These are phyloP conservation scores for Lactarius hatsudake DNA, from an alignment of 768 basidiomycete genomes.

Conservation along the genomic window DNA sequence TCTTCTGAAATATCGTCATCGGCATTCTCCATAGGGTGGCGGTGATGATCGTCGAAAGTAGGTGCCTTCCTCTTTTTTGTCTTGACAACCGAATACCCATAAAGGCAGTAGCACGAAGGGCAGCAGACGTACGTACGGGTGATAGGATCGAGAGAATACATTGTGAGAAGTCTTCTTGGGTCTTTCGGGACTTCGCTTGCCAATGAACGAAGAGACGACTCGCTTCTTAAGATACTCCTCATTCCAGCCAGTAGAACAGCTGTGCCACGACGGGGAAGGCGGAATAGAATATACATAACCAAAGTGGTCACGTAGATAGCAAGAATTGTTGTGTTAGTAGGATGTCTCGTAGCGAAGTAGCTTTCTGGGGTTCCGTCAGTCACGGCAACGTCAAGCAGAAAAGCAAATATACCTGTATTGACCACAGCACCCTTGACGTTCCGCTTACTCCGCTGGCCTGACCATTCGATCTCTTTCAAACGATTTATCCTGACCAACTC, in stretches of 20 bases:
- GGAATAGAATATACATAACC: background rate
- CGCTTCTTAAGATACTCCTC: background rate
- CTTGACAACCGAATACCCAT: no score
- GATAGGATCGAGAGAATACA: no score
- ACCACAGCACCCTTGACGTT: background rate
- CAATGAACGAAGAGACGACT: no score
- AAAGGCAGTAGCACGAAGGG: no score
- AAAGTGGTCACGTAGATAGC: background rate
- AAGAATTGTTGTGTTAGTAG: background rate
- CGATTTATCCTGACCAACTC: background rate
- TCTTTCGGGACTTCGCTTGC: no score
- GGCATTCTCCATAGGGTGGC: no score
- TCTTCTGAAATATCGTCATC: no score
- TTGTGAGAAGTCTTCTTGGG: no score
- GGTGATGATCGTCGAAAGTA: no score
- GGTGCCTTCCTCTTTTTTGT: no score
- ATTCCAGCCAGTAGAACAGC: background rate
- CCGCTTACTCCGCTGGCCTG: background rate
- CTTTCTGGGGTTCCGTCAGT: background rate
- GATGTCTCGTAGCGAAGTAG: background rate
- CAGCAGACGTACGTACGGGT: no score
- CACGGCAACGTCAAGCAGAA: background rate
- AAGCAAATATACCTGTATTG: background rate
- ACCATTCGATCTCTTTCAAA: conserved; percentile 5
- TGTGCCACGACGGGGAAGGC: background rate